These are phyloP conservation scores for Leptographium galeiforme DNA, from an alignment of 2,329 filamentous ascomycete genomes.

Conservation along the genomic window DNA sequence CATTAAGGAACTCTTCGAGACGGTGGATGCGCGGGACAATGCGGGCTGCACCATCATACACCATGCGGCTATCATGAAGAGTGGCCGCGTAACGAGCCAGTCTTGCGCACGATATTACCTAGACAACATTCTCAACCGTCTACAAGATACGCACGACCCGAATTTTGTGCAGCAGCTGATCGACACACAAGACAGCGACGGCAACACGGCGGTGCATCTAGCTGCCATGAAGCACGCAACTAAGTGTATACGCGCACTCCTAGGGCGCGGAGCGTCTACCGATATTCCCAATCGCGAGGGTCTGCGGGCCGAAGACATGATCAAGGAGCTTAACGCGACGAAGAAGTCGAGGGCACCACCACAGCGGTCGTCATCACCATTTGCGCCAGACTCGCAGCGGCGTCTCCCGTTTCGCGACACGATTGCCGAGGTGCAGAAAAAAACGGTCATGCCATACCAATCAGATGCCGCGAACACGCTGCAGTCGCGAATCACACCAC, in stretches of 20 bases:
- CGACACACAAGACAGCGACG: slow-evolving; percentile 70
- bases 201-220: slow-evolving; percentile 71
- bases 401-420: slow-evolving; percentile 40
- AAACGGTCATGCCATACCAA: slow-evolving; percentile 30
- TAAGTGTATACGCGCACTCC: slow-evolving; percentile 71
- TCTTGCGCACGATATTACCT: slow-evolving; percentile 87
- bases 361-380: slow-evolving; percentile 64
- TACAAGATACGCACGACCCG: slow-evolving; percentile 64
- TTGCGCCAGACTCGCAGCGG: slow-evolving; percentile 46
- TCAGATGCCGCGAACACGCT: slow-evolving; percentile 57
- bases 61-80: slow-evolving; percentile 81
- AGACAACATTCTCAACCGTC: slow-evolving; percentile 76
- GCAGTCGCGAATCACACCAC: slow-evolving; percentile 53
- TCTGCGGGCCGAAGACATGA: slow-evolving; percentile 72
- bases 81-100: slow-evolving; percentile 68
- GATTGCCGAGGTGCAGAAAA: slow-evolving; percentile 28
- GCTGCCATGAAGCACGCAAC: slow-evolving; percentile 73
- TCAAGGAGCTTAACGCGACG: slow-evolving; percentile 59
- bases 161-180: slow-evolving; percentile 66
- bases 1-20: slow-evolving; percentile 70
- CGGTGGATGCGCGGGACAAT: slow-evolving; percentile 66
- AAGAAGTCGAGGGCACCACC: slow-evolving; percentile 52
- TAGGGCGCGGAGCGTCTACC: slow-evolving; percentile 68
- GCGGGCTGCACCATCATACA: slow-evolving; percentile 84
- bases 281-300: slow-evolving; percentile 73